Conservation (phyloP, 345 rosid genomes). For the Salix brachista region DNA sequence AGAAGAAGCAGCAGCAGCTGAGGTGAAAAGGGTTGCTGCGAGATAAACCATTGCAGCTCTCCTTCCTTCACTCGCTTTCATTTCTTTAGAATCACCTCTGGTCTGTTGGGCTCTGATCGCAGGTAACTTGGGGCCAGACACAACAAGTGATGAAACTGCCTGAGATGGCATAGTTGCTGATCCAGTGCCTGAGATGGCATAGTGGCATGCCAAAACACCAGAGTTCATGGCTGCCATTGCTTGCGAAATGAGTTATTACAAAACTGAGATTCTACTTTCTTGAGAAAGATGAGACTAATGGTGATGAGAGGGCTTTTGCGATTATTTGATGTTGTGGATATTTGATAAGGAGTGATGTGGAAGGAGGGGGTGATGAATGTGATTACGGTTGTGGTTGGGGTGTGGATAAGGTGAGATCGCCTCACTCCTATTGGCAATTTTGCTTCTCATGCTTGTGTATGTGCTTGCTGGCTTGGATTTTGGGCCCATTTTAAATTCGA, state of each 20-base stretch:
- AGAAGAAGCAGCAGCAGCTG: constrained; percentile 54
- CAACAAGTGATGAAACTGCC: constrained; percentile 39
- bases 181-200: constrained; percentile 55
- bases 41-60: constrained; percentile 65
- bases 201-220: constrained; percentile 75
- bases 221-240: constrained; percentile 83
- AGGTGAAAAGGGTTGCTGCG: constrained; percentile 69
- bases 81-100: constrained; percentile 28
- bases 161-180: constrained; percentile 55
- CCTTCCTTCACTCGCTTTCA: constrained; percentile 47
- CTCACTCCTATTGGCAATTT: constrained; percentile 60
- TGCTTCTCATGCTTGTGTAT: background rate
- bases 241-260: background rate
- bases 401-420: constrained; percentile 98
- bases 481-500: constrained; percentile 40
- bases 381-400: constrained; percentile 65
- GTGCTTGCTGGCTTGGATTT: constrained; percentile 17
- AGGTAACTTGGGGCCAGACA: constrained; percentile 46
- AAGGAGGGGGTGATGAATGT: constrained; percentile 40
- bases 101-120: constrained; percentile 58
- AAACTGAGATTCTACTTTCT: background rate
- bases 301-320: background rate
- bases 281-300: background rate
- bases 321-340: constrained; percentile 22
- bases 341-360: constrained; percentile 39